phyloP scores from a whole-genome alignment of 1,284 basidiomycete genomes.

The Rhizopogon parksii region DNA sequence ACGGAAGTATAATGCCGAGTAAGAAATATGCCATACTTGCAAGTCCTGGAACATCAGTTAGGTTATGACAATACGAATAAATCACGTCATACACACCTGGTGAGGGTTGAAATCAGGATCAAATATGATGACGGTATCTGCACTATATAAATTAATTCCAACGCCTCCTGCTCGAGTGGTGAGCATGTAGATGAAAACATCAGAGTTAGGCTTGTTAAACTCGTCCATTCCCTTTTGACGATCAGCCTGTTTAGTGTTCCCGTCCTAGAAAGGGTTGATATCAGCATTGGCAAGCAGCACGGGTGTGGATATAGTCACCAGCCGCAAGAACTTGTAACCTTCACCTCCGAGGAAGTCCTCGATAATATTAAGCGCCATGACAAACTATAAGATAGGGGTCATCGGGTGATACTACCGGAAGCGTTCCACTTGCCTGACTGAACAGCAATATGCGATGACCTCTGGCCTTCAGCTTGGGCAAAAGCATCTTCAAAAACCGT shows the following conservation, averaged over 20 bases:
- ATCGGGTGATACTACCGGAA: constrained; percentile 1
- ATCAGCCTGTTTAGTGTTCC: constrained; percentile 78
- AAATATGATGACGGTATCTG: constrained; percentile 88
- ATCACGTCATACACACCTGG: constrained; percentile 43
- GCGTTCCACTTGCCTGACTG: constrained; percentile 70
- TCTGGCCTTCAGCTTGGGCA: constrained; percentile 83
- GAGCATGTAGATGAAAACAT: constrained; percentile 86
- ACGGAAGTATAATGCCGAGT: constrained; percentile 1
- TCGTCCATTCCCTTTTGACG: constrained; percentile 94
- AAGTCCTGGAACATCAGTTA: constrained; percentile 46
- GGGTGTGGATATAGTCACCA: constrained; percentile 47
- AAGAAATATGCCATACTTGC: constrained; percentile 42
- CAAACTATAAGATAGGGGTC: constrained; percentile 57
- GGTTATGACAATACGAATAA: constrained; percentile 3
- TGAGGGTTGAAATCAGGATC: constrained; percentile 96
- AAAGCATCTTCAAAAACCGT: constrained; percentile 71
- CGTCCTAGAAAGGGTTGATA: constrained; percentile 53
- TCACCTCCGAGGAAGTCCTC: constrained; percentile 93
- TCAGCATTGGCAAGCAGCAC: not conserved
- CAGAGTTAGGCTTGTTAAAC: constrained; percentile 83
- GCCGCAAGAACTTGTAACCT: constrained; percentile 82
- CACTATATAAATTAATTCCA: constrained; percentile 86
- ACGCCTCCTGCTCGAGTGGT: constrained; percentile 95
- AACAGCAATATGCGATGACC: constrained; percentile 96
- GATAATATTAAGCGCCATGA: constrained; percentile 83